Evolutionary conservation across 1,139 yeast genomes (phyloP), one percentile per base, ranked within the genome.

Genomic region (Taiozyma sp.): DNA sequence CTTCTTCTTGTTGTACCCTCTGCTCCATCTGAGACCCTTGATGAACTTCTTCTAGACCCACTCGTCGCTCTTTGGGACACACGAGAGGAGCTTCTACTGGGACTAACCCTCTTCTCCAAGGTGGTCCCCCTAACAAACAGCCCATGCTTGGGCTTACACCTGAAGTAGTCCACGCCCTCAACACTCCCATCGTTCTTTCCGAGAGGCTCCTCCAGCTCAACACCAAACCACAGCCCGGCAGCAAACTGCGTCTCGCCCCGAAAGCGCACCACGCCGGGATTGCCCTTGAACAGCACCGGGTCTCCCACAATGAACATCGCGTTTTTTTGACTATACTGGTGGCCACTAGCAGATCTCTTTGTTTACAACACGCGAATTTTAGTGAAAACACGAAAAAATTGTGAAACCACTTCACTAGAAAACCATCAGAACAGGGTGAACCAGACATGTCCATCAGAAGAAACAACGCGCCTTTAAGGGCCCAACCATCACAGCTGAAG

Each of bases 131-230:
- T 70, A 0, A 81, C 84, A 65, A 85, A 85, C 3, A 84, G 65
- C 0, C 97, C 97, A 64, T 78, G 77, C 16, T 56, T 67, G 54
- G 57, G 63, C 4, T 45, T 47, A 53, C 86, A 78, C 2, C 73
- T 68, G 59, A 92, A 92, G 65, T 91, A 89, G 46, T 72, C 59
- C 0, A 70, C 68, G 0, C 89, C 95, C 30, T 81, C 73, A 0
- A 91, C 80, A 1, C 84, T 70, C 0, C 98, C 98, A 61, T 91
- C 80, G 61, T 92, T 90, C 66, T 84, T 87, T 1, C 97, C 98
- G 0, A 63, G 63, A 0, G 86, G 80, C 14, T 71, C 70, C 32
- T 79, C 81, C 39, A 90, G 73, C 60, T 85, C 90, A 4, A 92
- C 74, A 0, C 97, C 98, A 13, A 84, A 73, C 98, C 98, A 92